These are phyloP conservation scores for Saccharomycopsis fodiens DNA, from an alignment of 805 yeast genomes.

Conservation along the genomic window DNA sequence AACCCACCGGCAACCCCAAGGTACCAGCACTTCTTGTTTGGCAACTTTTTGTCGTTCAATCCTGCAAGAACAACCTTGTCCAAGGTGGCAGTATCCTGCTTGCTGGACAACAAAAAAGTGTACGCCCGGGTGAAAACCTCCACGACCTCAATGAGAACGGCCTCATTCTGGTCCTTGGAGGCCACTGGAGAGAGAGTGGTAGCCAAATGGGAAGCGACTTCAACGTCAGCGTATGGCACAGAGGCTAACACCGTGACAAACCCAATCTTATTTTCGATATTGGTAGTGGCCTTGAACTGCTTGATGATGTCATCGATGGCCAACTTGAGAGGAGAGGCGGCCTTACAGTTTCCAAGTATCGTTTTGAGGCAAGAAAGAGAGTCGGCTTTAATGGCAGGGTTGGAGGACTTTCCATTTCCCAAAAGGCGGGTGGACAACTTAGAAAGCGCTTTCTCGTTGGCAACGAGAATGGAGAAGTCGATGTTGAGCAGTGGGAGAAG, in stretches of 20 bases:
- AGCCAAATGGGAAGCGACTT: slow-evolving; percentile 30
- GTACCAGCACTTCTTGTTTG: slow-evolving; percentile 63
- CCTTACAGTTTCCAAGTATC: slow-evolving; percentile 25
- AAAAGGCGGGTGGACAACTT: slow-evolving; percentile 46
- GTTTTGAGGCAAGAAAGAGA: slow-evolving; percentile 33
- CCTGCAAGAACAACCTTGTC: slow-evolving; percentile 44
- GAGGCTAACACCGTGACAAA: slow-evolving; percentile 38
- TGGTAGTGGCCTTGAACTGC: slow-evolving; percentile 48
- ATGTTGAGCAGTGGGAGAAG: slow-evolving; percentile 35
- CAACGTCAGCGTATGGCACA: slow-evolving; percentile 24
- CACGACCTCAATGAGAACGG: slow-evolving; percentile 42
- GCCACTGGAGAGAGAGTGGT: slow-evolving; percentile 43
- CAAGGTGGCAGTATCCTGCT: slow-evolving; percentile 21
- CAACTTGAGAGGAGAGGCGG: slow-evolving; percentile 19
- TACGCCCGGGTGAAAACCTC: slow-evolving; percentile 42
- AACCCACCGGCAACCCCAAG: slow-evolving; percentile 37
- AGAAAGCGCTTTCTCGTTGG: slow-evolving; percentile 26
- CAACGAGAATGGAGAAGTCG: slow-evolving; percentile 36
- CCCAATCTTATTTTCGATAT: slow-evolving; percentile 57
- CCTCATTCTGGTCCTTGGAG: slow-evolving; percentile 71
- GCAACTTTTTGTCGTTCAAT: slow-evolving; percentile 53
- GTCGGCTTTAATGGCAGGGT: slow-evolving; percentile 50
- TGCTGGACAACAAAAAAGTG: slow-evolving; percentile 17
- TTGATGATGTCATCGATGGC: slow-evolving; percentile 49
- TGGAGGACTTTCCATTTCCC: slow-evolving; percentile 60